phyloP scores from a whole-genome alignment of 805 yeast genomes.

The Lachancea kluyveri region DNA sequence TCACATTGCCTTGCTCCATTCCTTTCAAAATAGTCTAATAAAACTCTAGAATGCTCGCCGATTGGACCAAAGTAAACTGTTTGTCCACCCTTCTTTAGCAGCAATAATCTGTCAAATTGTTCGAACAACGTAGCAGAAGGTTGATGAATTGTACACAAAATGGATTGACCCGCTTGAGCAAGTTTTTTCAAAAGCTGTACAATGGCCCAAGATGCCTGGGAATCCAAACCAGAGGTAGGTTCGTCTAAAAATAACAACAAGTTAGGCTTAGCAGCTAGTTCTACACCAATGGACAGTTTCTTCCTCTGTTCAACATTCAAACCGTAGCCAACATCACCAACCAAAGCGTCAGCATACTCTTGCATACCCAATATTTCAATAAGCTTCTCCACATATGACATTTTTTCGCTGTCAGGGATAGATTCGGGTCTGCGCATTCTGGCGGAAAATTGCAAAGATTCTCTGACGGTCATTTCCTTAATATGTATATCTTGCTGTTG shows the following conservation, averaged over 20 bases:
- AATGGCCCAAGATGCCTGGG: slow-evolving; percentile 48
- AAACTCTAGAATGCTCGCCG: slow-evolving; percentile 37
- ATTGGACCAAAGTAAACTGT: slow-evolving; percentile 35
- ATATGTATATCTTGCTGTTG: slow-evolving; percentile 52
- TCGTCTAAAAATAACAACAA: slow-evolving; percentile 43
- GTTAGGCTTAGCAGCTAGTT: slow-evolving; percentile 42
- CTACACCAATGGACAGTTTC: slow-evolving; percentile 42
- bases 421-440: slow-evolving; percentile 45
- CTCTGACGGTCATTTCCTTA: slow-evolving; percentile 31
- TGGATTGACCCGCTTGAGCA: slow-evolving; percentile 45
- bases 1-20: slow-evolving; percentile 61
- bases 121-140: slow-evolving; percentile 46
- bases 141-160: slow-evolving; percentile 50
- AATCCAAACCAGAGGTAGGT: slow-evolving; percentile 49
- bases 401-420: slow-evolving; percentile 33
- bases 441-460: slow-evolving; percentile 42
- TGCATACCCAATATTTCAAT: slow-evolving; percentile 46
- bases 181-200: slow-evolving; percentile 39
- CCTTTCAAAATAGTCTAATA: slow-evolving; percentile 56
- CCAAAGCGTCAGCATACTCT: slow-evolving; percentile 48
- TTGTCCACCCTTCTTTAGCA: slow-evolving; percentile 45
- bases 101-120: slow-evolving; percentile 40
- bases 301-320: slow-evolving; percentile 39
- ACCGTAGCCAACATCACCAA: slow-evolving; percentile 39
- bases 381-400: slow-evolving; percentile 45